Conservation (phyloP, 257 asterid species). For the Vinca minor region DNA sequence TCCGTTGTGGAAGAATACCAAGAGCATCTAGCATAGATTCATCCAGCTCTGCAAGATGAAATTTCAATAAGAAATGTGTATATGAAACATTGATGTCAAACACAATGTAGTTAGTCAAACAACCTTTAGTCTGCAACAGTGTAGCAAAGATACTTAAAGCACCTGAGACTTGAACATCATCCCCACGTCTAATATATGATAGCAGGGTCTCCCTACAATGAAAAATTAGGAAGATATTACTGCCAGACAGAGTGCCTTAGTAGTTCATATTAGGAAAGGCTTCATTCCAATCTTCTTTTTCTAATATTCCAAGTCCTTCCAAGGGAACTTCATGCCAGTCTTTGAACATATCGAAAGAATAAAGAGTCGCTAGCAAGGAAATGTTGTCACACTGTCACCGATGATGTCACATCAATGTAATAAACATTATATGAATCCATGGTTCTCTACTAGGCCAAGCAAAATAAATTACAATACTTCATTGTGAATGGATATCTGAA, state of each 20-base stretch:
- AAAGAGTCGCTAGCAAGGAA: not conserved
- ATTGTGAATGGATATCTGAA: not conserved
- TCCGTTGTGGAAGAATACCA: conserved; percentile 95
- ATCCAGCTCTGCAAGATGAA: conserved; percentile 62
- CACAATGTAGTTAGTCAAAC: conserved; percentile 18
- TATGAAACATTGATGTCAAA: conserved; percentile 19
- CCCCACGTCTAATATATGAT: conserved; percentile 66
- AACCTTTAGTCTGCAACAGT: conserved; percentile 90
- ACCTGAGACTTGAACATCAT: conserved; percentile 84
- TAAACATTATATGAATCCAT: not conserved
- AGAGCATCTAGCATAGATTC: conserved; percentile 95
- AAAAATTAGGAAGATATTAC: not conserved
- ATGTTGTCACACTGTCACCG: not conserved
- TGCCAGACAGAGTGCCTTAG: not conserved
- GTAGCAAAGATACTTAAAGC: conserved; percentile 82
- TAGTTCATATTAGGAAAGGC: not conserved
- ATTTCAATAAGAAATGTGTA: conserved; percentile 17
- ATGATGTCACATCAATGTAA: not conserved
- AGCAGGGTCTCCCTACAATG: conserved; percentile 81
- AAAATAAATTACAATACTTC: not conserved
- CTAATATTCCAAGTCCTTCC: not conserved
- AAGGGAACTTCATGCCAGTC: not conserved
- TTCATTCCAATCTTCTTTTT: not conserved
- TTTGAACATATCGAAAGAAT: not conserved
- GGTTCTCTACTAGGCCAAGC: not conserved